phyloP scores from a whole-genome alignment of 1,284 basidiomycete species.

The Heliocybe sulcata region DNA sequence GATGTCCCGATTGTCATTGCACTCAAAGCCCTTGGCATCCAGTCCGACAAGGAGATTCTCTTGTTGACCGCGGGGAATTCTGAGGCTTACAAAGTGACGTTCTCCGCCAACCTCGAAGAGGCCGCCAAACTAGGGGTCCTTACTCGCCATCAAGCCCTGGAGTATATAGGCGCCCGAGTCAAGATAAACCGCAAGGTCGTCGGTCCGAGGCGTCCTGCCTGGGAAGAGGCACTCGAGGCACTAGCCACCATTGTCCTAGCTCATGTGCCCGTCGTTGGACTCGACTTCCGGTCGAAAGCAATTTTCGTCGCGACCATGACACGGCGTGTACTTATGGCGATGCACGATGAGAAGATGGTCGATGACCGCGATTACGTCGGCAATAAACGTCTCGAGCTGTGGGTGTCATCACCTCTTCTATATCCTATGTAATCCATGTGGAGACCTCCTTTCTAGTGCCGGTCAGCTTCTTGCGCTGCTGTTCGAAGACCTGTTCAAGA shows the following conservation, averaged over 20 bases:
- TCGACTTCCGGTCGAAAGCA: conserved; percentile 93
- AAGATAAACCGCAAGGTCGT: conserved; percentile 81
- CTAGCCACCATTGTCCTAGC: conserved; percentile 96
- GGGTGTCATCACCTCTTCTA: conserved; percentile 24
- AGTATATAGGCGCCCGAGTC: conserved; percentile 91
- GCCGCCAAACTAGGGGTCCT: conserved; percentile 87
- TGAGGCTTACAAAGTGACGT: conserved; percentile 84
- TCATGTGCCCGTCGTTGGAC: conserved; percentile 87
- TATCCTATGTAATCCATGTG: background rate
- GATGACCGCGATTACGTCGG: conserved; percentile 99
- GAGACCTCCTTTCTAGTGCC: conserved; percentile 47
- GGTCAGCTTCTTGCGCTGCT: conserved; percentile 93
- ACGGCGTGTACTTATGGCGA: conserved; percentile 90
- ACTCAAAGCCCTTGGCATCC: conserved; percentile 93
- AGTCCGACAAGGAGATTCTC: conserved; percentile 97
- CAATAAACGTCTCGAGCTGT: conserved; percentile 98
- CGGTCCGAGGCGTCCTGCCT: conserved; percentile 77
- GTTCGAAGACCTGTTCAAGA: conserved; percentile 99
- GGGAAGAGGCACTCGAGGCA: conserved; percentile 95
- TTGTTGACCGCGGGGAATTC: conserved; percentile 91
- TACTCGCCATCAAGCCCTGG: conserved; percentile 91
- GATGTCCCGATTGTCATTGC: conserved; percentile 96
- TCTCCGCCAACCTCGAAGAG: conserved; percentile 93
- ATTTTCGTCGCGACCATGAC: conserved; percentile 99
- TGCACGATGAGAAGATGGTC: conserved; percentile 95